A percentile compares a stretch with the other conserved stretches of the same genome.
Conservation (phyloP, 2,329 filamentous ascomycete genomes). For the Fusarium globosum region DNA sequence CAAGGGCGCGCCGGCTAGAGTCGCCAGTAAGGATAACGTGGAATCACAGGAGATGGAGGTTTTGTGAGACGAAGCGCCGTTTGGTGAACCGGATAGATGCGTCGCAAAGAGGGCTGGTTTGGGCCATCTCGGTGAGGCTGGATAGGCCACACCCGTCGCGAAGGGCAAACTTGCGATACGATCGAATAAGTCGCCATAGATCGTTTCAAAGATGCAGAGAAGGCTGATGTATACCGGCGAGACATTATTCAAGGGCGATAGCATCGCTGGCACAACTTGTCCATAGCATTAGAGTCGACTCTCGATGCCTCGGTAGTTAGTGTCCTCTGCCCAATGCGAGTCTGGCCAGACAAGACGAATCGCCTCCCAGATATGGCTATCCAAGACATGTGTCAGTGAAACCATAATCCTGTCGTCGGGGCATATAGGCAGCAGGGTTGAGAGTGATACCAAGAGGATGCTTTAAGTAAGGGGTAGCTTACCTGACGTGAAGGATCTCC, state of each 20-base stretch:
- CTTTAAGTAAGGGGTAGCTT: constrained; percentile 63
- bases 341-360: constrained; percentile 93
- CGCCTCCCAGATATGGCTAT: constrained; percentile 92
- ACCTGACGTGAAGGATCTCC: constrained; percentile 90
- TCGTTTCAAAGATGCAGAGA: constrained; percentile 39
- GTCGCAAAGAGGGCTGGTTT: constrained; percentile 47
- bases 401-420: constrained; percentile 33
- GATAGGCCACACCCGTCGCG: neutral
- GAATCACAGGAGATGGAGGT: constrained; percentile 32
- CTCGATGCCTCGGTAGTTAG: constrained; percentile 75
- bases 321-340: constrained; percentile 81
- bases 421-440: constrained; percentile 29
- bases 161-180: constrained; percentile 7
- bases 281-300: constrained; percentile 73
- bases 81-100: constrained; percentile 40
- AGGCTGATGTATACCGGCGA: constrained; percentile 18
- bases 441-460: constrained; percentile 32
- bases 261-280: neutral
- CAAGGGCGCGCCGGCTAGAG: constrained; percentile 18
- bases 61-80: constrained; percentile 37
- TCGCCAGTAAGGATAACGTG: constrained; percentile 35
- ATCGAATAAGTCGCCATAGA: constrained; percentile 23
- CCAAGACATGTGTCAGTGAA: constrained; percentile 47
- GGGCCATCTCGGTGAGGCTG: constrained; percentile 32
- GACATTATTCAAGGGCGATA: constrained; percentile 20